Percentiles rank a stretch among this genome's conserved stretches.
Conservation (phyloP, 345 rosid genomes). For the Streptanthus diversifolius region DNA sequence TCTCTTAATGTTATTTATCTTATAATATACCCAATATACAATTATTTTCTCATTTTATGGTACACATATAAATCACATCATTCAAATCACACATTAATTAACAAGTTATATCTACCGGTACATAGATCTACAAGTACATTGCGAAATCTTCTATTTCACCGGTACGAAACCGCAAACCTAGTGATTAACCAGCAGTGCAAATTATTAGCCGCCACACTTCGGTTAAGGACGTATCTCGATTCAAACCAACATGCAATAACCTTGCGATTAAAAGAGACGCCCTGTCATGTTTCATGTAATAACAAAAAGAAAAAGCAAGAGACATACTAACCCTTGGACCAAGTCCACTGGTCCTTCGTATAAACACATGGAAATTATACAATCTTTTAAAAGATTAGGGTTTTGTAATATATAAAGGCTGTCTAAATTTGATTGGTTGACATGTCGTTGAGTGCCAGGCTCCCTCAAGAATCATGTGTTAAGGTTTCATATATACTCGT, state of each 20-base stretch:
- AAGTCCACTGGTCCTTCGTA: conserved; percentile 23
- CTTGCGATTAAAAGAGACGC: conserved; percentile 16
- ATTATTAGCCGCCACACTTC: conserved; percentile 22
- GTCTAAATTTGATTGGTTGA: conserved; percentile 25
- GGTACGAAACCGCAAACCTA: conserved; percentile 19
- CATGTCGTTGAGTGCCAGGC: conserved; percentile 20
- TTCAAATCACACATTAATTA: conserved; percentile 1
- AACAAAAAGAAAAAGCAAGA: not conserved
- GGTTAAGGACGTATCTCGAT: conserved; percentile 3
- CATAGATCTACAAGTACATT: conserved; percentile 13
- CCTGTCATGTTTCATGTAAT: conserved; percentile 9
- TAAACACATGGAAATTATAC: not conserved
- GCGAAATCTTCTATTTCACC: not conserved
- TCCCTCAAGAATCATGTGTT: not conserved
- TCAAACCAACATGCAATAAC: conserved; percentile 16
- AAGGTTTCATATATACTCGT: conserved; percentile 18
- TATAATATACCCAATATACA: not conserved
- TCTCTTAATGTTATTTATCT: too few relatives aligned
- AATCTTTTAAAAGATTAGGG: not conserved
- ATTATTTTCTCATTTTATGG: not conserved
- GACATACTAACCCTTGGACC: conserved; percentile 29
- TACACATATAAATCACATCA: conserved; percentile 24
- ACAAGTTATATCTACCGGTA: conserved; percentile 17
- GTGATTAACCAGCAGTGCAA: conserved; percentile 26
- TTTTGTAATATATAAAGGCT: not conserved